phyloP scores from a whole-genome alignment of 1,139 yeast species.

The Lodderomyces theae region DNA sequence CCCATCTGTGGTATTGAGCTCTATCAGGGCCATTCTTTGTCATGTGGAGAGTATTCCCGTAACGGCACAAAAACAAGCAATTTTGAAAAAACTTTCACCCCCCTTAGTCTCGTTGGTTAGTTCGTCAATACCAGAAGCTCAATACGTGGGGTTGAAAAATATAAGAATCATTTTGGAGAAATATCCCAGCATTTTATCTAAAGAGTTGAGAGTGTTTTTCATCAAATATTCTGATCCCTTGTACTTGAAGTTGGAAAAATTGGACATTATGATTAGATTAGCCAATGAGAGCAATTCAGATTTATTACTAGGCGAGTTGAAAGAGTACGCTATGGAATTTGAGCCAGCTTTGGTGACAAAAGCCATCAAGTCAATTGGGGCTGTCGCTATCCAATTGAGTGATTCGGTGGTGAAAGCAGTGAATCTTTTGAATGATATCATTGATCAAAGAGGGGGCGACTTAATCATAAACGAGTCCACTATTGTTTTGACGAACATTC shows the following conservation, averaged over 20 bases:
- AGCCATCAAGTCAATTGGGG: conserved; percentile 81
- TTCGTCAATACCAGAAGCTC: conserved; percentile 84
- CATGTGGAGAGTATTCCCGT: conserved; percentile 56
- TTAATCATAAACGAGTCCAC: conserved; percentile 79
- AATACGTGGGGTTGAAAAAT: conserved; percentile 90
- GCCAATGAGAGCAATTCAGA: conserved; percentile 71
- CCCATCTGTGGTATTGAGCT: conserved; percentile 88
- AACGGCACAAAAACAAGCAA: conserved; percentile 32
- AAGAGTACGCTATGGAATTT: conserved; percentile 92
- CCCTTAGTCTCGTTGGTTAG: conserved; percentile 89
- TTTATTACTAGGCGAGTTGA: conserved; percentile 74
- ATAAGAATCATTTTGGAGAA: conserved; percentile 87
- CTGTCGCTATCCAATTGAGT: conserved; percentile 78
- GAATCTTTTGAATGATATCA: conserved; percentile 68
- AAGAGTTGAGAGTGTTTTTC: conserved; percentile 86
- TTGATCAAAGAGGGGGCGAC: conserved; percentile 73
- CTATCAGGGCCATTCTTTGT: conserved; percentile 77
- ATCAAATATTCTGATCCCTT: conserved; percentile 93
- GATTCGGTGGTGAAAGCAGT: conserved; percentile 66
- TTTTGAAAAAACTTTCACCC: conserved; percentile 77
- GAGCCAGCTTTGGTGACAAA: conserved; percentile 86
- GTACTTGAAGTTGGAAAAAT: conserved; percentile 86
- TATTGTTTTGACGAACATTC: conserved; percentile 70
- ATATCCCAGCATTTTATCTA: conserved; percentile 75
- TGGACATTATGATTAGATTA: conserved; percentile 84